Base-by-base conservation (phyloP, 257 asterid species). In the Eustoma russellianum region DNA sequence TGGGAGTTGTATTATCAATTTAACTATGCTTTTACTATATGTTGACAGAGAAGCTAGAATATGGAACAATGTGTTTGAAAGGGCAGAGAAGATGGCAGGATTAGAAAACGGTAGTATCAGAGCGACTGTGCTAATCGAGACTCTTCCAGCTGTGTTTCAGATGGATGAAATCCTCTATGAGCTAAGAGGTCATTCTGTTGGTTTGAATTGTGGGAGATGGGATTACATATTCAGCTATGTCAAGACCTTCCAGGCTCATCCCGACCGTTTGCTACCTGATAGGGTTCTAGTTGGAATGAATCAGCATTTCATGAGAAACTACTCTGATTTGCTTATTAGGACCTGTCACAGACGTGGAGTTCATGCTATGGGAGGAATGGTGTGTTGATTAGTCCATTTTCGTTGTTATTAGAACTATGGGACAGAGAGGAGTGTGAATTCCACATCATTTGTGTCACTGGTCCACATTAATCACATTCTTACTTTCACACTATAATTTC, bases 351-450 rank as follows among this genome's bases (percentile, higher is more conserved):
- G 81, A 28, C 97, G 94, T 0, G 95, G 93, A 0, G 98, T 85
- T 6, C 98, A 88, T 8, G 98, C 95, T 55, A 88, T 92, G 97
- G 98, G 98, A 35, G 98, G 98, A 13, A 92, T 92, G 98, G 95
- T 81, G 68, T 9, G 63, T n/a, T n/a, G n/a, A n/a, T n/a, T n/a
- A n/a, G n/a, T n/a, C n/a, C n/a, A n/a, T n/a, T n/a, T n/a, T n/a
- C n/a, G n/a, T n/a, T n/a, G n/a, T n/a, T n/a, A n/a, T n/a, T n/a
- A 24, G 30, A 24, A 1, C 30, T 24, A 24, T 4, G 30, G 2
- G 30, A 24, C 30, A 24, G 30, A 24, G 30, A 24, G 30, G 30
- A 24, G 30, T 24, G 30, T 24, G 30, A 24, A n/a, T n/a, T n/a
- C n/a, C n/a, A n/a, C n/a, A n/a, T n/a, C n/a, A n/a, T n/a, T n/a